Base-by-base conservation (phyloP, 177 flowering plant genomes). In the Telopea speciosissima region DNA sequence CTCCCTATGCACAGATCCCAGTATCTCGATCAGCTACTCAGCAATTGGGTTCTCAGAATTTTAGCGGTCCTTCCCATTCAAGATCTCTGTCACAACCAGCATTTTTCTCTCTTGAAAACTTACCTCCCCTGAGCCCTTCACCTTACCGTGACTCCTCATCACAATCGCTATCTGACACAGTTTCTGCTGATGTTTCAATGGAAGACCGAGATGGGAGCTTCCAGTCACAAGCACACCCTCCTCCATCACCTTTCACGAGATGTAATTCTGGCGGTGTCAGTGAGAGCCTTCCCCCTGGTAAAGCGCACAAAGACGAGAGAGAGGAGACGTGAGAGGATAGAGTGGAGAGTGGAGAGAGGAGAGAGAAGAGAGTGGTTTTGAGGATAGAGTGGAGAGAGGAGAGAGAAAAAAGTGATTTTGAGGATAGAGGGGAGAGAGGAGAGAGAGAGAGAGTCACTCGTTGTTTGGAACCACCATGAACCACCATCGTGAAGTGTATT, bases 61-160 rank as follows among this genome's bases (percentile, higher is more conserved):
- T 74, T 67, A 74, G 70, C 22, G 82, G 78, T 21, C 81, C 86
- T 13, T 75, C 88, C 1, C 97, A 92, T 75, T 78, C 87, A 13
- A 72, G 97, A 73, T 90, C 96, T 14, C 76, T 87, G 16, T 92
- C 97, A 1, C 96, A 92, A 69, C 92, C 96, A 0, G 45, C 86
- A n/a, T 79, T 87, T 68, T 90, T 92, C 75, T 76, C 89, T 4
- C 68, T 88, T 23, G 96, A 92, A 70, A 81, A 81, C 5, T 80
- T 92, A 79, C 94, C 93, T 24, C 96, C 94, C 0, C 72, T 90
- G 72, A 87, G 89, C 71, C 93, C 92, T 65, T 85, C 82, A 0
- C 83, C 83, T 25, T 85, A 78, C 69, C 78, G 82, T 0, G 91
- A 83, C 17, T 64, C 85, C 0, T 17, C 80, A n/a, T 40, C 82